phyloP scores from a whole-genome alignment of 1,284 basidiomycete genomes.

The Inonotus hispidus region DNA sequence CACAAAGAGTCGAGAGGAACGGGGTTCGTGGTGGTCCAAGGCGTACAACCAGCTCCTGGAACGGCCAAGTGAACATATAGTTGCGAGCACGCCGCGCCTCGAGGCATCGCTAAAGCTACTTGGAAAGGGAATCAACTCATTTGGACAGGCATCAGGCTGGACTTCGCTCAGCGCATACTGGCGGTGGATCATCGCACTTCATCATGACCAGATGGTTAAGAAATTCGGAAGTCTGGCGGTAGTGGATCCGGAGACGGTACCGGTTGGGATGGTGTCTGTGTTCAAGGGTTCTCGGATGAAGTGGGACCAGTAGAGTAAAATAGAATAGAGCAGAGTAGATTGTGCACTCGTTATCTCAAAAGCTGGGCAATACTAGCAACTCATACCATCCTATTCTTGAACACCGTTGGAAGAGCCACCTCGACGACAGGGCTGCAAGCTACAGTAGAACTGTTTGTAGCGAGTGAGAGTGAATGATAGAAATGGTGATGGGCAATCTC shows the following conservation, averaged over 20 bases:
- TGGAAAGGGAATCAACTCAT: slow-evolving; percentile 10
- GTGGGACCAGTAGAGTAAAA: slow-evolving; percentile 31
- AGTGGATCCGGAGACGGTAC: slow-evolving; percentile 38
- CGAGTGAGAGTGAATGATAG: too few species aligned
- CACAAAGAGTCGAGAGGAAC: slow-evolving; percentile 30
- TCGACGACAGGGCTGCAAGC: too few species aligned
- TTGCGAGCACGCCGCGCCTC: slow-evolving; percentile 26
- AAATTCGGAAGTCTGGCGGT: slow-evolving; percentile 38
- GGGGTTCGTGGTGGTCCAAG: slow-evolving; percentile 28
- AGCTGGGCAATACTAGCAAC: too few species aligned
- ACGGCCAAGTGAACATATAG: slow-evolving; percentile 14
- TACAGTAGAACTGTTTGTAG: too few species aligned
- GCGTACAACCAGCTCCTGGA: slow-evolving; percentile 30
- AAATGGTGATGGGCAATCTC: too few species aligned
- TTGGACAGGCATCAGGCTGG: slow-evolving; percentile 5
- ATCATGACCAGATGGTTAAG: slow-evolving; percentile 36
- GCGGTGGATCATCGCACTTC: slow-evolving; percentile 35
- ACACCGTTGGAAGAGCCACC: too few species aligned
- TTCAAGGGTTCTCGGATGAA: slow-evolving; percentile 37
- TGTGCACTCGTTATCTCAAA: too few species aligned
- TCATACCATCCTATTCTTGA: too few species aligned
- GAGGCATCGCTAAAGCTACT: slow-evolving; percentile 24
- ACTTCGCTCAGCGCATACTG: slow-evolving; percentile 12
- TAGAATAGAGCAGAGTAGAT: too few species aligned
- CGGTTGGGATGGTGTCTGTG: slow-evolving; percentile 38